These are phyloP conservation scores for Celoporthe dispersa DNA, from an alignment of 2,329 filamentous ascomycete genomes.

Conservation along the genomic window DNA sequence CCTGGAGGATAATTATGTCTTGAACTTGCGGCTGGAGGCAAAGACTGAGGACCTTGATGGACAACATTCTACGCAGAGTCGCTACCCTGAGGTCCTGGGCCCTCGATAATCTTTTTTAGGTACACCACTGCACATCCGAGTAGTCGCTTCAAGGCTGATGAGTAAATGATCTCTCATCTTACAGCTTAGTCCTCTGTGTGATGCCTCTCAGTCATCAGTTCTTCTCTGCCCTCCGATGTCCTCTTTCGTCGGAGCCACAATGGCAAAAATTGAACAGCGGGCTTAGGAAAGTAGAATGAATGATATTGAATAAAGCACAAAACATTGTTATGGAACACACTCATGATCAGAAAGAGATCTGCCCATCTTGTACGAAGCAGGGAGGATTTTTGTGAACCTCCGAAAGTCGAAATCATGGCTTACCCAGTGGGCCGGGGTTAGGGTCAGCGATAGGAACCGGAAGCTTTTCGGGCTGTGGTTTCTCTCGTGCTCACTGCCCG, in stretches of 20 bases:
- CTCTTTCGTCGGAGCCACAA: too few species aligned
- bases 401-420: not conserved
- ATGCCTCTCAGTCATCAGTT: not conserved
- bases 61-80: not conserved
- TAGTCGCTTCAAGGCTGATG: not conserved
- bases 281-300: not conserved
- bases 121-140: not conserved
- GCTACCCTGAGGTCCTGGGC: not conserved
- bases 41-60: constrained; percentile 11
- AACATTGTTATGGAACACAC: too few species aligned
- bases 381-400: not conserved
- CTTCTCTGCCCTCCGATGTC: not conserved
- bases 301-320: too few species aligned
- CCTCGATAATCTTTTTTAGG: not conserved
- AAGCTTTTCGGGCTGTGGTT: not conserved
- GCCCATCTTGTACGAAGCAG: not conserved
- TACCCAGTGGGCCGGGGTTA: not conserved
- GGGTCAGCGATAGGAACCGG: not conserved
- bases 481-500: not conserved
- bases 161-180: not conserved
- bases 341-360: not conserved
- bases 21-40: not conserved
- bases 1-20: too few species aligned
- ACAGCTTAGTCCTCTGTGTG: not conserved
- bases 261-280: not conserved